Evolutionary conservation across 139 green algal genomes (phyloP), one percentile per base, ranked within the genome.

Genomic region (Closterium sp.): DNA sequence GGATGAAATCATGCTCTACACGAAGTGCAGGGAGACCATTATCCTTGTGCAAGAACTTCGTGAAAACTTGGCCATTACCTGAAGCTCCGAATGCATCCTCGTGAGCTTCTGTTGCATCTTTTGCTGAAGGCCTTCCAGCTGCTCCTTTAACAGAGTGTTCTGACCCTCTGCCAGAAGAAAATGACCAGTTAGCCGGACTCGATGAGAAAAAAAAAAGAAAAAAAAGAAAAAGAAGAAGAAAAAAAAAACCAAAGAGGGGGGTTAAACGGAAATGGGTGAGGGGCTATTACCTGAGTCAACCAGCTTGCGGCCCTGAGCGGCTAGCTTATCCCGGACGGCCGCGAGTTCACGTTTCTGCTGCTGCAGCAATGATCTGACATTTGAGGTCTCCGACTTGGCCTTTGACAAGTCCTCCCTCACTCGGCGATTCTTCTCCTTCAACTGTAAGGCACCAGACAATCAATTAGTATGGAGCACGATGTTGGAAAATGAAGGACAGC

Each of bases 101-200:
- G 25, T 7, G 83, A 86, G 30, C 83, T 86, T 86, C 83, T 86
- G n/a, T 31, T 32, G 30, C 83, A 86, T 32, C 83, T 86, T 33
- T 21, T 86, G 83, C 83, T 86, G 83, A 32, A 86, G 30, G 83
- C 30, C 83, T 86, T 86, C 30, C 83, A 86, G 83, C 8, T 86
- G 30, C 83, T 86, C 83, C 83, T 86, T 86, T 12, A 86, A 33
- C 6, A 86, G 16, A 28, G 55, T 76, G 10, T 76, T 76, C 55
- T 76, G 55, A 4, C 55, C 55, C 55, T 76, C 55, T 76, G 55
- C 55, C 55, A 76, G 23, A 19, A 28, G 16, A 76, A 28, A 76
- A 76, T 19, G 23, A 3, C 55, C 55, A 76, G 55, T 76, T 76
- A 76, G 55, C 55, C 4, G 25, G 55, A 28, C 16, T 76, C 25